These are phyloP conservation scores for Solanum peruvianum DNA, from an alignment of 257 asterid genomes.

Conservation along the genomic window DNA sequence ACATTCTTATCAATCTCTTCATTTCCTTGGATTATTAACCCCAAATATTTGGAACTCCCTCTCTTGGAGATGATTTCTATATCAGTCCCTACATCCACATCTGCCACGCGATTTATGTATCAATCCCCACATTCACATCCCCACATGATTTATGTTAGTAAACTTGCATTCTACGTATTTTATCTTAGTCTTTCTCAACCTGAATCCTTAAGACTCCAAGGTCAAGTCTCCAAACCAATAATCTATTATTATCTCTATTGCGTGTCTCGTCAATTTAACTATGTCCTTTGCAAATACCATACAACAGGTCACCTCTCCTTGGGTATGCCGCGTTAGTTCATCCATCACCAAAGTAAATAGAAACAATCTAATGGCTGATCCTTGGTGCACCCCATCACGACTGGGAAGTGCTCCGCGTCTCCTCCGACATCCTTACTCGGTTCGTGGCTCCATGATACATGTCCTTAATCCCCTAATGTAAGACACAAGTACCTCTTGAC, in stretches of 20 bases:
- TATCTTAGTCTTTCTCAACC: background rate
- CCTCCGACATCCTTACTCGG: background rate
- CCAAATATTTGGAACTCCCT: background rate
- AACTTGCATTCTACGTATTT: background rate
- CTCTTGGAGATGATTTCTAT: background rate
- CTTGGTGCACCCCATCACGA: background rate
- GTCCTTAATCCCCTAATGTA: background rate
- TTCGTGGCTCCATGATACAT: background rate
- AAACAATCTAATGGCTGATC: background rate
- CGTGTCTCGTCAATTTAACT: background rate
- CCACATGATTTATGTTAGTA: background rate
- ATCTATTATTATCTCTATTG: background rate
- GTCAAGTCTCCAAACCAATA: background rate
- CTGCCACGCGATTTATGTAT: background rate
- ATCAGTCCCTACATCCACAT: background rate
- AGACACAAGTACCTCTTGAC: background rate
- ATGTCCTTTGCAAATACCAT: background rate
- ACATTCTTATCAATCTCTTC: background rate
- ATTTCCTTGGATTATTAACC: background rate
- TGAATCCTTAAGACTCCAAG: background rate
- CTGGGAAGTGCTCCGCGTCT: background rate
- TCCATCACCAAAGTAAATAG: background rate
- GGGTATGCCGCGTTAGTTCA: background rate
- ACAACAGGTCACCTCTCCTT: background rate
- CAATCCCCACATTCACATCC: background rate